Base-by-base conservation (phyloP, 2,329 filamentous ascomycete species). In the Fusarium pseudonygamai region DNA sequence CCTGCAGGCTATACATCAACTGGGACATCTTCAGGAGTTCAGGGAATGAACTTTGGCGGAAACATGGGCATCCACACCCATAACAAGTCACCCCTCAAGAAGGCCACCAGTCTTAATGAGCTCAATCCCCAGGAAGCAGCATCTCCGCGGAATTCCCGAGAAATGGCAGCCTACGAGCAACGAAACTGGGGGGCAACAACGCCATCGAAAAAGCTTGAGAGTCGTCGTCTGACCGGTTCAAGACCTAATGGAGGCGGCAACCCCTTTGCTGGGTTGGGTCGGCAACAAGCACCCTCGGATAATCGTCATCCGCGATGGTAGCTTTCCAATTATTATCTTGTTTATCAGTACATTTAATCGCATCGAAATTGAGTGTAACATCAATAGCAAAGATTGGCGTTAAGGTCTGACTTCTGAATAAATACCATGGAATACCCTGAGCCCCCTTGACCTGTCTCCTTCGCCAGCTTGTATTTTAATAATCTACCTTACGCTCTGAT, bases 11-110 rank as follows among this genome's bases (percentile, higher is more conserved):
- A 81, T 34, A 74, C 75, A 22, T 79, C 81, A 8, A 73, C 77
- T 7, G 75, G 78, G 26, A 78, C 78, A 14, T 75, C 79, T 20
- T 77, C 75, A 24, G 64, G 77, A 10, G 75, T 72, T 55, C 64
- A 79, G 4, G 79, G 70, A 13, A 60, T 76, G 9, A 80, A 77
- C 66, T 84, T 84, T 79, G 94, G 94, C 22, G 94, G 95, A 6
- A 96, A 88, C 79, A 85, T 97, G 56, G 95, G 95, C 20, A 87
- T 97, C 2, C 95, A 91, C 80, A 92, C 88, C 11, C 94, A 97
- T 80, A 91, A 91, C 11, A 93, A 92, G 45, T 97, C 94, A 16
- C 96, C 96, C 1, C 82, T 98, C 18, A 92, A 94, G 77, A 97
- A 97, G 80, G 87, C 93, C 5, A 85, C 85, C 20, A 90, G 90